Evolutionary conservation across 2,329 filamentous ascomycete genomes (phyloP), one percentile per base, ranked within the genome.

Genomic region (Ambrosiella cleistominuta): DNA sequence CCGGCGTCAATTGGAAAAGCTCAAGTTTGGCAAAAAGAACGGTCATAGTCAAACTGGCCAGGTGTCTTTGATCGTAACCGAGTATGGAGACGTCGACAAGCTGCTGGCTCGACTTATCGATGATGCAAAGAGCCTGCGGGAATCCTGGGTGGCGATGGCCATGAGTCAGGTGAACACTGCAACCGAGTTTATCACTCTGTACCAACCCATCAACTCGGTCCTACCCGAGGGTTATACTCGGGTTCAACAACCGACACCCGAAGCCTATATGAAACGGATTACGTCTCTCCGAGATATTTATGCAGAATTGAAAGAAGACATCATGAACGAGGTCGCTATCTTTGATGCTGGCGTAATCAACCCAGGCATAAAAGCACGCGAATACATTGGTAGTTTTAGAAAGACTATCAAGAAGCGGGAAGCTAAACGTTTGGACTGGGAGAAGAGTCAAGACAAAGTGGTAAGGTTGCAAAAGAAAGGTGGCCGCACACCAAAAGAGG

Each of bases 381-480:
- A 83, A 56, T 79, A 72, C 57, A 75, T 91, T 61, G 79, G 82
- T 63, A 82, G 85, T 1, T 75, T 93, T 67, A 83, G 85, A 65
- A 93, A 89, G 71, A 83, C 82, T 1, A 87, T 94, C 66, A 93
- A 91, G 71, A 89, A 88, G 69, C 75, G 88, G 52, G 86, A 93
- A 66, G 86, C 90, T 65, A 86, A 82, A 70, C 83, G 88, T 57
- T 68, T 90, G 60, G 88, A 94, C 67, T 93, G 82, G 66, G 88
- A 95, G 69, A 80, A 85, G 64, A 83, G 83, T 63, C 82, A 87
- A 68, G 79, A 82, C 64, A 81, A 82, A 62, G 81, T 83, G 40
- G 83, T 86, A 65, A 81, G 79, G 64, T 76, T 82, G 45, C 75
- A 81, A 63, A 83, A 82, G 67, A 93, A 93, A 68, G 72, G 78